Evolutionary conservation across 352 stramenopile species (phyloP), one percentile per base, ranked within the genome.

Genomic region (Nothophytophthora sp.): DNA sequence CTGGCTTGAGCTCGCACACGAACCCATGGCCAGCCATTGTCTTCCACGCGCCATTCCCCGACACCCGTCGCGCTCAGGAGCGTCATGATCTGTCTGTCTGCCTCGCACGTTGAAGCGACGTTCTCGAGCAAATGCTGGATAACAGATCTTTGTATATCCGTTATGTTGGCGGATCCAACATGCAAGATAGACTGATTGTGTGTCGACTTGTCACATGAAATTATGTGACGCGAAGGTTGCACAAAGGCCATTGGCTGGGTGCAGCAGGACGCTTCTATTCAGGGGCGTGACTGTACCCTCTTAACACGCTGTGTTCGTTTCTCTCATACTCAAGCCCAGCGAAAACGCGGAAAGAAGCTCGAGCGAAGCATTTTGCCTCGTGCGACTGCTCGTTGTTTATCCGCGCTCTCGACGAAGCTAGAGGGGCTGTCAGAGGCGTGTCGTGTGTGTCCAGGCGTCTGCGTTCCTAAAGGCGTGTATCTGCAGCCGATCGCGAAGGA

Each of bases 221-320:
- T 15, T 15, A 54, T 30, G 61, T 66, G 30, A 46, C 38, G 11
- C 20, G 55, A 67, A 66, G 30, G 61, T 71, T 24, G 47, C 51
- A 11, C 41, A 50, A 71, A 63, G 33, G 56, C n/a, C 58, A 24
- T 20, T 18, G 43, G 39, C 16, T 10, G 29, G 5, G 10, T 4
- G 29, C 29, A 15, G 12, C 29, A n/a, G 9, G 29, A 15, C 10
- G 29, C 12, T n/a, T 7, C 10, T 16, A 35, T 16, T 35, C 29
- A 15, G 10, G 16, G 10, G 6, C 6, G 27, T 12, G 13, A 35
- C 13, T 3, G 29, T 35, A 15, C 29, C 29, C 12, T 7, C 4
- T 15, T n/a, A n/a, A n/a, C n/a, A n/a, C n/a, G n/a, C n/a, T n/a
- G n/a, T n/a, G n/a, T n/a, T n/a, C n/a, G n/a, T n/a, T n/a, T n/a